These are phyloP conservation scores for Irpex lacteus DNA, from an alignment of 1,284 basidiomycete species.

Conservation along the genomic window DNA sequence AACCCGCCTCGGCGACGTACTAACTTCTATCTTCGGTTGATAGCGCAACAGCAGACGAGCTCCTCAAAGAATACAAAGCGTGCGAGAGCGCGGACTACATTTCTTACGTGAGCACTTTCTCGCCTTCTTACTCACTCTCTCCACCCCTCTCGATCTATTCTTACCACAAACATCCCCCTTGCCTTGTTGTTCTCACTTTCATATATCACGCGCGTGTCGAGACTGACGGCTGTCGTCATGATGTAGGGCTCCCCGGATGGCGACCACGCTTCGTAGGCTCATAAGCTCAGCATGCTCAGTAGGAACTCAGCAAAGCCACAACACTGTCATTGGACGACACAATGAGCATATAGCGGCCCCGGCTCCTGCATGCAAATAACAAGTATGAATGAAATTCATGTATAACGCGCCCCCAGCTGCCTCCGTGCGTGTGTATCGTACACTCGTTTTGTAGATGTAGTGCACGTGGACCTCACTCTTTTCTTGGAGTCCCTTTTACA, in stretches of 20 bases:
- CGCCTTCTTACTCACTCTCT: not conserved
- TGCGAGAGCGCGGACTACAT: constrained; percentile 93
- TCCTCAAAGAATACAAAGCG: constrained; percentile 89
- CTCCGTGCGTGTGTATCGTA: not conserved
- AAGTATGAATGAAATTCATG: not conserved
- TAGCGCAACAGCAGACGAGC: constrained; percentile 81
- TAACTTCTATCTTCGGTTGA: not conserved
- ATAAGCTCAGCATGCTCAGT: not conserved
- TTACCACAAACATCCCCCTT: not conserved
- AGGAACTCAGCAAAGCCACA: too few relatives aligned
- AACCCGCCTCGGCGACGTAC: not conserved
- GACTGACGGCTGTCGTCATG: not conserved
- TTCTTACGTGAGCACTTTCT: constrained; percentile 55
- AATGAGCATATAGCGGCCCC: too few relatives aligned
- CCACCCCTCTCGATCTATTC: not conserved
- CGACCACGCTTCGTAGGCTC: constrained; percentile 10
- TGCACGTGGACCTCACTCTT: too few relatives aligned
- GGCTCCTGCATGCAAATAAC: too few relatives aligned
- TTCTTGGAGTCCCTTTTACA: not conserved
- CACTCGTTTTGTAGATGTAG: too few relatives aligned
- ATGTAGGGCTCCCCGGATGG: constrained; percentile 20
- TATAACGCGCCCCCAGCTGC: not conserved
- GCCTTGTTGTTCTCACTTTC: not conserved
- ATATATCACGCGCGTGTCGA: not conserved
- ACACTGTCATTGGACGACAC: too few relatives aligned